Evolutionary conservation across 73 alveolate species (phyloP).

Genomic region (Paramecium primaurelia): DNA sequence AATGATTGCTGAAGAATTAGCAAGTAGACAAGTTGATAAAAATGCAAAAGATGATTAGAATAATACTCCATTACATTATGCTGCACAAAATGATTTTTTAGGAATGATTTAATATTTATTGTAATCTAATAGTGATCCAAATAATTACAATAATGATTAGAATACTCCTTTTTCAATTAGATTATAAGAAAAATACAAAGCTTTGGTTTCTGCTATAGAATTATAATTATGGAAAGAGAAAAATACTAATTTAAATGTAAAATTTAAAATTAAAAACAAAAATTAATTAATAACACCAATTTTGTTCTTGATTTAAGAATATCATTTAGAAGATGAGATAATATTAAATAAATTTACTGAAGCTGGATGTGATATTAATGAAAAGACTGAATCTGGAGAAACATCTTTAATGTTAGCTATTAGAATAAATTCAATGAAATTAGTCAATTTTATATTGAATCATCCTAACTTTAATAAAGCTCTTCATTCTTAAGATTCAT

Average conservation of each 20-base stretch:
- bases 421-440: constrained; percentile 69
- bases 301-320: neutral
- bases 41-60: constrained; percentile 60
- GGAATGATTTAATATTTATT: constrained; percentile 54
- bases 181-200: neutral
- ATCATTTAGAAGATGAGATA: neutral
- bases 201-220: neutral
- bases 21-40: constrained; percentile 64
- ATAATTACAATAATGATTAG: neutral
- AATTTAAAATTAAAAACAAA: neutral
- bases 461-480: constrained; percentile 51
- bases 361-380: constrained; percentile 59
- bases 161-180: constrained; percentile 54
- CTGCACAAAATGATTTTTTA: constrained; percentile 41
- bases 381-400: constrained; percentile 74
- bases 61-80: constrained; percentile 77
- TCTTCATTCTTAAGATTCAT: constrained; percentile 66
- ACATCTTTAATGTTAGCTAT: constrained; percentile 78
- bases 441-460: constrained; percentile 59
- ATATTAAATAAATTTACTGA: neutral
- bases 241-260: neutral
- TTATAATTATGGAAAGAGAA: neutral
- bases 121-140: constrained; percentile 4
- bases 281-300: neutral
- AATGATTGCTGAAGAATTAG: constrained; percentile 15